Evolutionary conservation across 2,329 filamentous ascomycete genomes (phyloP).

Genomic region (Penicillium janthinellum): DNA sequence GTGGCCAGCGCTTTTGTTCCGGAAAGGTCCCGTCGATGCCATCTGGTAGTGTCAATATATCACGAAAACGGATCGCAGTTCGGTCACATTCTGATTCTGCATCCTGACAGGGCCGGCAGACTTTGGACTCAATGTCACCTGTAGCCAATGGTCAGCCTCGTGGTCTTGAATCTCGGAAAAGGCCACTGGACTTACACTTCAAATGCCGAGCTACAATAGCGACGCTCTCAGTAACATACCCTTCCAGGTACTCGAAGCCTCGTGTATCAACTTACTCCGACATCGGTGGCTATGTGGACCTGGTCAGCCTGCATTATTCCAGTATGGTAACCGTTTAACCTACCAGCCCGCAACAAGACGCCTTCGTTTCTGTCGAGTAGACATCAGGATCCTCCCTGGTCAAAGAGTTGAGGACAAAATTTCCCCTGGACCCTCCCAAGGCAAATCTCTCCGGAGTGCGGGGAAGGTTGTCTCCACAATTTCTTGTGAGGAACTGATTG

Average conservation of each 20-base stretch:
- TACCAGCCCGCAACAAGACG: constrained; percentile 29
- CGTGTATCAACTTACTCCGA: constrained; percentile 21
- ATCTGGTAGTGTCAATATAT: constrained; percentile 18
- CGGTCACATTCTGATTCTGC: constrained; percentile 23
- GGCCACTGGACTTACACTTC: constrained; percentile 18
- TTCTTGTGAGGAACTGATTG: background rate
- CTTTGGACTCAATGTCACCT: constrained; percentile 23
- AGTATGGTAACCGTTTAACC: background rate
- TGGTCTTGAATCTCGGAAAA: background rate
- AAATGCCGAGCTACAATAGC: constrained; percentile 24
- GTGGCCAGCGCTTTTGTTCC: constrained; percentile 18
- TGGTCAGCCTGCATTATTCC: background rate
- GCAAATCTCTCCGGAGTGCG: constrained; percentile 16
- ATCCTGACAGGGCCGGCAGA: constrained; percentile 21
- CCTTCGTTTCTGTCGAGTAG: constrained; percentile 15
- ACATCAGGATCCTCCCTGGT: constrained; percentile 11
- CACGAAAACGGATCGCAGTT: constrained; percentile 26
- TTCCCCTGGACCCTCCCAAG: constrained; percentile 4
- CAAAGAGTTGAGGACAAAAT: constrained; percentile 23
- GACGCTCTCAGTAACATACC: background rate
- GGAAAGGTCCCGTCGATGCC: constrained; percentile 19
- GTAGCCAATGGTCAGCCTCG: background rate
- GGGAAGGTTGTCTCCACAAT: constrained; percentile 2
- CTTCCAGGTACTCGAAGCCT: background rate
- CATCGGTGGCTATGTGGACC: constrained; percentile 24